Evolutionary conservation across 2,329 filamentous ascomycete species (phyloP).

Genomic region (Dothidotthia symphoricarpi): DNA sequence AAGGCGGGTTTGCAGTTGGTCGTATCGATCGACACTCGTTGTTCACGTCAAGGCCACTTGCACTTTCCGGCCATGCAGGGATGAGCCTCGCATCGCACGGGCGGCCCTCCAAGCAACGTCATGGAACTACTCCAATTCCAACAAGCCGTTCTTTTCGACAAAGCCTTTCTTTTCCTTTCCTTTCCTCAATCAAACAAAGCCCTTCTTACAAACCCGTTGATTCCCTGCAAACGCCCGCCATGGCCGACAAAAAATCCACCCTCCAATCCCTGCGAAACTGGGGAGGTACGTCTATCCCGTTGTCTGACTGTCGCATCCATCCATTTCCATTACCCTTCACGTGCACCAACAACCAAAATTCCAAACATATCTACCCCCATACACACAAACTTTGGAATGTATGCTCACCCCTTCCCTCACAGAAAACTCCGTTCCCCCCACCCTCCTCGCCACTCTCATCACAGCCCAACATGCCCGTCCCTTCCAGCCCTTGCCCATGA

Average conservation of each 20-base stretch:
- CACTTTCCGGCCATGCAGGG: slow-evolving; percentile 24
- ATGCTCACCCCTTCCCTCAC: slow-evolving; percentile 8
- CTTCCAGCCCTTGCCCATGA: slow-evolving; percentile 63
- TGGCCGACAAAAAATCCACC: slow-evolving; percentile 44
- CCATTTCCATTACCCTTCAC: slow-evolving; percentile 11
- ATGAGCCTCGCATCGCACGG: too few relatives aligned
- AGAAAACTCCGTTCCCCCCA: slow-evolving; percentile 66
- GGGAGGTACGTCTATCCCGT: slow-evolving; percentile 48
- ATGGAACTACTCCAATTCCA: too few relatives aligned
- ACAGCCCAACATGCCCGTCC: slow-evolving; percentile 66
- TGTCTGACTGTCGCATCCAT: not conserved
- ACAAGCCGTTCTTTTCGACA: too few relatives aligned
- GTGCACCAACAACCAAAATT: too few relatives aligned
- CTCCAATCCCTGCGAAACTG: slow-evolving; percentile 51
- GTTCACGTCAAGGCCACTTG: too few relatives aligned
- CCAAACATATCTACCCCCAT: slow-evolving; percentile 1
- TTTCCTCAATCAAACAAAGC: too few relatives aligned
- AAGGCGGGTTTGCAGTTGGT: too few relatives aligned
- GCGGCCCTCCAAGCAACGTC: too few relatives aligned
- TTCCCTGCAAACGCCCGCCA: too few relatives aligned
- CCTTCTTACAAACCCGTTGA: too few relatives aligned
- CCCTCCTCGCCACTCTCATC: slow-evolving; percentile 63
- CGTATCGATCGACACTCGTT: too few relatives aligned
- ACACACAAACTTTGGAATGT: slow-evolving; percentile 4
- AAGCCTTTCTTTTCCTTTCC: too few relatives aligned